Evolutionary conservation across 176 grass and related monocot species (phyloP).

Genomic region (Ampelocalamus luodianensis): DNA sequence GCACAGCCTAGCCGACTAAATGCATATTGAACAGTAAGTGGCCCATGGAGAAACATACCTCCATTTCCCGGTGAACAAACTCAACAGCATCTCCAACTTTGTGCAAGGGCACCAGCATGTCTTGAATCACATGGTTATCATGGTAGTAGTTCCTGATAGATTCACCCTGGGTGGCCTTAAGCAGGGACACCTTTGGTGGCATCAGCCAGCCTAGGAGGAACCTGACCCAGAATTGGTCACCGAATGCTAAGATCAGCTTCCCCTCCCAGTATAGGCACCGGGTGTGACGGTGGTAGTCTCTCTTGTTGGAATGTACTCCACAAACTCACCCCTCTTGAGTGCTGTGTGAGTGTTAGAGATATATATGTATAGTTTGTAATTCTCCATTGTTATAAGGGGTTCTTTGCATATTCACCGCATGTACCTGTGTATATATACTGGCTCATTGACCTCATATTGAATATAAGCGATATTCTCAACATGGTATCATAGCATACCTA

Average conservation of each 20-base stretch:
- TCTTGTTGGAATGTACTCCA: conserved; percentile 94
- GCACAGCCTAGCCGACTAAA: background rate
- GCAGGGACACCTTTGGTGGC: conserved; percentile 94
- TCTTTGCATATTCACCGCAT: no score
- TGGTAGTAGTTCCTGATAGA: conserved; percentile 96
- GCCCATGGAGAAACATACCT: conserved; percentile 49
- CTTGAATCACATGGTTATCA: conserved; percentile 94
- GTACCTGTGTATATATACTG: no score
- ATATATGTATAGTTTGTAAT: no score
- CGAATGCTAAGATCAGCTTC: conserved; percentile 89
- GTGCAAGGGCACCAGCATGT: conserved; percentile 87
- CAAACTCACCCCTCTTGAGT: conserved; percentile 85
- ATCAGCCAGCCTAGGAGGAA: conserved; percentile 86
- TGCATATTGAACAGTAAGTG: background rate
- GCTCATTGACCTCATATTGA: no score
- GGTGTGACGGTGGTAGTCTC: conserved; percentile 93
- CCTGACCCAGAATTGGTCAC: conserved; percentile 96
- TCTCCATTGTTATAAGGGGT: no score
- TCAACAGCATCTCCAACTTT: conserved; percentile 94
- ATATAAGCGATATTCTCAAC: no score
- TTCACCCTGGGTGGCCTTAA: conserved; percentile 96
- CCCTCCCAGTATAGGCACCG: conserved; percentile 96
- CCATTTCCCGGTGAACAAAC: conserved; percentile 81
- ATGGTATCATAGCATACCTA: no score
- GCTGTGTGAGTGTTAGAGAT: no score